A percentile compares a stretch with the other conserved stretches of the same genome.
These are phyloP conservation scores for Hyaloscypha hepaticicola DNA, from an alignment of 495 filamentous ascomycete species.

Conservation along the genomic window DNA sequence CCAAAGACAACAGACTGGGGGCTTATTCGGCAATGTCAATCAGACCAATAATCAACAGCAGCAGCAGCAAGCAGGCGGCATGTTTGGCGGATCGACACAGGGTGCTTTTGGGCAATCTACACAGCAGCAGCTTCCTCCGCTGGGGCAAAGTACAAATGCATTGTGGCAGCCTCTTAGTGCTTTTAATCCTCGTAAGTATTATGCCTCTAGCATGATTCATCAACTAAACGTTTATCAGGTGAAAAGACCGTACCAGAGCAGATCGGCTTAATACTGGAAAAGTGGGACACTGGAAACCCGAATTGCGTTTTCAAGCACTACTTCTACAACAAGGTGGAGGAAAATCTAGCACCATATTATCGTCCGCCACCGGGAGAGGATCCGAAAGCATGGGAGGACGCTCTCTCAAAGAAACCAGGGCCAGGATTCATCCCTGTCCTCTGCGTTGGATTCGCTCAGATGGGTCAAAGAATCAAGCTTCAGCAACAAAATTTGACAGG, in stretches of 20 bases:
- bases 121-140: conserved; percentile 35
- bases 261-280: conserved; percentile 70
- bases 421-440: conserved; percentile 73
- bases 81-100: conserved; percentile 20
- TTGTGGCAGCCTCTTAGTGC: conserved; percentile 39
- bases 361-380: conserved; percentile 75
- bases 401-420: conserved; percentile 76
- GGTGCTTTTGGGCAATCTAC: conserved; percentile 36
- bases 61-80: conserved; percentile 30
- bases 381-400: conserved; percentile 88
- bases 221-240: conserved; percentile 38
- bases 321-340: conserved; percentile 88
- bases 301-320: conserved; percentile 84
- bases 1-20: conserved; percentile 32
- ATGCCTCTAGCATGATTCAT: not conserved
- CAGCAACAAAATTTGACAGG: conserved; percentile 71
- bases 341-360: conserved; percentile 78
- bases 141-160: conserved; percentile 37
- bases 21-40: conserved; percentile 5
- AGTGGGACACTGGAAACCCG: conserved; percentile 75
- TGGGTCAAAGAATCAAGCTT: conserved; percentile 74
- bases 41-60: conserved; percentile 40
- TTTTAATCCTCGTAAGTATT: conserved; percentile 24
- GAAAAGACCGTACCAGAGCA: conserved; percentile 86
- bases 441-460: conserved; percentile 49